Evolutionary conservation across 495 filamentous ascomycete species (phyloP).

Genomic region (Neurospora hispaniola): DNA sequence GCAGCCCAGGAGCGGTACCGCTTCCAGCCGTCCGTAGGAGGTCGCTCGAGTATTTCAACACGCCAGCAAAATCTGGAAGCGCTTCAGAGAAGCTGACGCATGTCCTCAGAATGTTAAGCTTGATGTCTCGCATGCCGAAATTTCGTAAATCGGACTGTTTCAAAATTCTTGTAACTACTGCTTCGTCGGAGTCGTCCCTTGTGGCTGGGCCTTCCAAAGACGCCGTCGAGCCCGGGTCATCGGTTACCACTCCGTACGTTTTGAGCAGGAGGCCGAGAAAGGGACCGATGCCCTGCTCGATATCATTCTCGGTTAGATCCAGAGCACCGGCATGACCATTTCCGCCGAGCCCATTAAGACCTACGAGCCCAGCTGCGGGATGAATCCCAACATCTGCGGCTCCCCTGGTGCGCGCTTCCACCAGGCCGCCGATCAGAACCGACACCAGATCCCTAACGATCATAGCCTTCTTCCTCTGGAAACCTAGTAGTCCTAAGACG

Average conservation of each 20-base stretch:
- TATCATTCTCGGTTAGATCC: constrained; percentile 63
- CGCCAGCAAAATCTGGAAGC: constrained; percentile 80
- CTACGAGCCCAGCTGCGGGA: constrained; percentile 73
- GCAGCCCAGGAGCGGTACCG: constrained; percentile 59
- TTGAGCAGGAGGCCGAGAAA: constrained; percentile 38
- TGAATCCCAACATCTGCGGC: constrained; percentile 93
- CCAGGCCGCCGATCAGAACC: constrained; percentile 71
- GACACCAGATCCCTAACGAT: constrained; percentile 73
- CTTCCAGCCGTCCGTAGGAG: constrained; percentile 72
- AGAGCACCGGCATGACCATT: constrained; percentile 43
- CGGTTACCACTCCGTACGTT: constrained; percentile 39
- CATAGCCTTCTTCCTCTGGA: constrained; percentile 78
- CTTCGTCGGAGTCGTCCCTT: constrained; percentile 35
- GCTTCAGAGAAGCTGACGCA: constrained; percentile 91
- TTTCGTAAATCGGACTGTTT: constrained; percentile 41
- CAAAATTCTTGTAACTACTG: constrained; percentile 40
- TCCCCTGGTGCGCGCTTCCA: constrained; percentile 85
- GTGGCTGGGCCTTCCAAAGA: constrained; percentile 3
- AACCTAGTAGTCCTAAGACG: constrained; percentile 62
- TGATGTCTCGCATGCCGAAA: constrained; percentile 59
- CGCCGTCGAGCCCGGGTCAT: constrained; percentile 13
- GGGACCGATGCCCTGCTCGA: constrained; percentile 57
- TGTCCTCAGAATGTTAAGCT: constrained; percentile 70
- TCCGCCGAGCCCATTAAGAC: constrained; percentile 40
- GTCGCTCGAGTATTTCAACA: constrained; percentile 75